Base-by-base conservation (phyloP, 805 yeast species). In the Ogataea trehalophila region DNA sequence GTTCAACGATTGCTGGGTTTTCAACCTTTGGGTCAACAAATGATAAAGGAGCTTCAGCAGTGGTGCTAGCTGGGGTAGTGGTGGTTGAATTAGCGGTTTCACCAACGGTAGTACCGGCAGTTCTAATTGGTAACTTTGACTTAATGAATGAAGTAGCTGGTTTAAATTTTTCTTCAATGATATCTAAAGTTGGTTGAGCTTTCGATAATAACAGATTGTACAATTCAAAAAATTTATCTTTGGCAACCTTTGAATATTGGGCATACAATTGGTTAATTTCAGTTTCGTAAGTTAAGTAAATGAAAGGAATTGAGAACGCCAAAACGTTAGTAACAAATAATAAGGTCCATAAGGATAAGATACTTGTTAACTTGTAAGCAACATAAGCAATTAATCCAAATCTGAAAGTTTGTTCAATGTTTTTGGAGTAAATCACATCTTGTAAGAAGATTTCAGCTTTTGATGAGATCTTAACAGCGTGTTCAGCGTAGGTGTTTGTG, bases 281-380 rank as follows among this genome's bases (percentile, higher is more conserved):
- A 61, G 75, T 75, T 76, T 88, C 83, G 78, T 86, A 81, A 56
- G 76, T 75, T 58, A 79, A 70, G 75, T 91, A 92, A 52, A 85
- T 61, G 29, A 77, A 79, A 49, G 98, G 98, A 40, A 79, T 71
- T 39, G 95, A 68, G 76, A 92, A 92, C 15, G 85, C 75, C 18
- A 73, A 62, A 42, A 87, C 66, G 42, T 83, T 81, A 39, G 80
- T 66, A 43, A 78, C 63, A 56, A 85, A 73, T 31, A 81, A 59
- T 57, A 90, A 68, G 29, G 85, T 73, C 79, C 84, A 85, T 48
- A 91, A 67, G 22, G 95, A 79, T 65, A 90, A 72, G 78, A 83
- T 74, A 33, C 87, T 81, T 54, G 95, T 85, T 59, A 90, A 69
- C 67, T 82, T 79, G 75, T 80, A 86, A 53, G 81, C 69, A 44